Evolutionary conservation across 1,284 basidiomycete species (phyloP).

Genomic region (Trametes versicolor): DNA sequence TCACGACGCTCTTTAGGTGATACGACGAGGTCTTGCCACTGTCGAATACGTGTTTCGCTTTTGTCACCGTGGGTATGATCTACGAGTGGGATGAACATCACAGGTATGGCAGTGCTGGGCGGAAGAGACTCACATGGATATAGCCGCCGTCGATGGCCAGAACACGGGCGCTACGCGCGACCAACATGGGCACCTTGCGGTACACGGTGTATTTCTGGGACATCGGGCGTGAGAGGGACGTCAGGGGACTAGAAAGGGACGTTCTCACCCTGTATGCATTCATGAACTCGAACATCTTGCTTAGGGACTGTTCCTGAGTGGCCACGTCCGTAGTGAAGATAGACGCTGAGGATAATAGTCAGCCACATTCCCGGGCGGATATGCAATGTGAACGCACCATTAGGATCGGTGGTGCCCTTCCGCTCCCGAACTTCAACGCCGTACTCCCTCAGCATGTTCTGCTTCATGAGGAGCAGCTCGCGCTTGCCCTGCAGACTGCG

Average conservation of each 20-base stretch:
- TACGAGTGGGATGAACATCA: conserved; percentile 43
- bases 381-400: conserved; percentile 63
- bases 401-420: conserved; percentile 86
- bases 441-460: conserved; percentile 77
- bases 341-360: conserved; percentile 66
- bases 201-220: conserved; percentile 91
- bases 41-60: conserved; percentile 86
- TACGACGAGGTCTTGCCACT: conserved; percentile 91
- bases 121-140: conserved; percentile 74
- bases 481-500: conserved; percentile 90
- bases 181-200: conserved; percentile 93
- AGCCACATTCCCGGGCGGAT: conserved; percentile 3
- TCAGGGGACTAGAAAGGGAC: neutral
- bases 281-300: conserved; percentile 68
- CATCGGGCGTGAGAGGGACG: conserved; percentile 9
- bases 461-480: conserved; percentile 86
- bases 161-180: conserved; percentile 89
- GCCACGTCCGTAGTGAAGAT: conserved; percentile 91
- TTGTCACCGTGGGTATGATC: conserved; percentile 91
- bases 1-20: conserved; percentile 88
- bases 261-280: conserved; percentile 82
- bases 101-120: neutral
- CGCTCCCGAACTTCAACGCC: conserved; percentile 70
- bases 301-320: conserved; percentile 68
- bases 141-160: conserved; percentile 97